Evolutionary conservation across 2,329 filamentous ascomycete species (phyloP).

Genomic region (Ceratocystis eucalypticola): DNA sequence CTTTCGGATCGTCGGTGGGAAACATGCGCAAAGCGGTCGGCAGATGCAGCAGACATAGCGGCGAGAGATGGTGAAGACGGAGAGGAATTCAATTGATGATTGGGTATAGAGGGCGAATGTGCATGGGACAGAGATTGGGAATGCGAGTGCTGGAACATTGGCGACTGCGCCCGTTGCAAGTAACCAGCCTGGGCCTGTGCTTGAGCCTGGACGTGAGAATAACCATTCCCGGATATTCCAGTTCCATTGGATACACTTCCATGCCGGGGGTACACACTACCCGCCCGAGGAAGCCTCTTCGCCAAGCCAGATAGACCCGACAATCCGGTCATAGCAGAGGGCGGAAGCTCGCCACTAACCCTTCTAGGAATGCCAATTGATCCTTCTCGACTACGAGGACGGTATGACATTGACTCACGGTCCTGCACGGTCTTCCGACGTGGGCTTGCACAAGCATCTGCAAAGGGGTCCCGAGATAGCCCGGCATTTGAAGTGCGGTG

Average conservation of each 20-base stretch:
- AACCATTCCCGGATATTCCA: neutral
- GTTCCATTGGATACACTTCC: constrained; percentile 15
- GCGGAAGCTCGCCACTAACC: constrained; percentile 29
- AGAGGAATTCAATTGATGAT: constrained; percentile 27
- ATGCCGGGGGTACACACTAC: constrained; percentile 9
- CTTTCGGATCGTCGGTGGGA: constrained; percentile 15
- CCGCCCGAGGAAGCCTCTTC: constrained; percentile 11
- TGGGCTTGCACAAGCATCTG: constrained; percentile 31
- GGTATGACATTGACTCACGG: constrained; percentile 30
- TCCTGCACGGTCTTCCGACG: constrained; percentile 28
- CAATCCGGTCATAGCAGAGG: constrained; percentile 8
- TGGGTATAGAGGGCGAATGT: constrained; percentile 22
- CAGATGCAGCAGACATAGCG: constrained; percentile 10
- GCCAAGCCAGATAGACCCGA: constrained; percentile 15
- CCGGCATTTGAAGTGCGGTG: constrained; percentile 27
- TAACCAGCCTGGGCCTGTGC: constrained; percentile 8
- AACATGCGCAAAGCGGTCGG: constrained; percentile 13
- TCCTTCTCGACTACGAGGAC: constrained; percentile 32
- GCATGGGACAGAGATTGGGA: constrained; percentile 17
- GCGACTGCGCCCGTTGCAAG: constrained; percentile 29
- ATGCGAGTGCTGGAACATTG: constrained; percentile 25
- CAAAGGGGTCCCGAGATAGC: constrained; percentile 22
- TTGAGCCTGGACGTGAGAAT: constrained; percentile 3
- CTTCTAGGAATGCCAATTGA: constrained; percentile 32
- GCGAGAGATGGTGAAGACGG: constrained; percentile 30